Conservation (phyloP, 257 asterid genomes). For the Osmanthus fragrans region DNA sequence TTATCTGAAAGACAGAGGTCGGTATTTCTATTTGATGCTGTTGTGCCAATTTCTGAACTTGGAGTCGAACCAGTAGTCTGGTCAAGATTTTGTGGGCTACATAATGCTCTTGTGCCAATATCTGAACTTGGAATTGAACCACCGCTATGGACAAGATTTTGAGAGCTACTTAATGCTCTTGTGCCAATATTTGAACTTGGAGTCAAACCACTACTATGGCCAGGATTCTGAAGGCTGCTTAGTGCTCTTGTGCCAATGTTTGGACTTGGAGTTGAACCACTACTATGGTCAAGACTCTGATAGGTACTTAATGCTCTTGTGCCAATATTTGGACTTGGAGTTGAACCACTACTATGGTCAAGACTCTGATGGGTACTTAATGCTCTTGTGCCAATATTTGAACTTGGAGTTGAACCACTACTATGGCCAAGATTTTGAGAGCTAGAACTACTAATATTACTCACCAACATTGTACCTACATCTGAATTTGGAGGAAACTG, state of each 20-base stretch:
- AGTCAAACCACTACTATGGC: slow-evolving; percentile 25
- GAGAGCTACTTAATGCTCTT: slow-evolving; percentile 11
- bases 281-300: not conserved
- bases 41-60: slow-evolving; percentile 31
- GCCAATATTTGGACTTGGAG: slow-evolving; percentile 4
- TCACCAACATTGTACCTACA: slow-evolving; percentile 31
- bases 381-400: not conserved
- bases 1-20: slow-evolving; percentile 22
- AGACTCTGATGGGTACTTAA: not conserved
- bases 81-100: slow-evolving; percentile 21
- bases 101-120: slow-evolving; percentile 14
- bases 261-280: not conserved
- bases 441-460: slow-evolving; percentile 27
- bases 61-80: slow-evolving; percentile 26
- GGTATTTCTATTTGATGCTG: slow-evolving; percentile 19
- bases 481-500: slow-evolving; percentile 26
- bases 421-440: slow-evolving; percentile 13
- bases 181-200: slow-evolving; percentile 31
- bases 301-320: not conserved
- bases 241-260: slow-evolving; percentile 1
- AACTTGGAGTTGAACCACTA: not conserved
- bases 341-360: not conserved
- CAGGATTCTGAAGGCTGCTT: slow-evolving; percentile 23
- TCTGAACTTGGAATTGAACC: not conserved
- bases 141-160: not conserved